Evolutionary conservation across 2,329 filamentous ascomycete genomes (phyloP).

Genomic region (Ceratocystis cubensis): DNA sequence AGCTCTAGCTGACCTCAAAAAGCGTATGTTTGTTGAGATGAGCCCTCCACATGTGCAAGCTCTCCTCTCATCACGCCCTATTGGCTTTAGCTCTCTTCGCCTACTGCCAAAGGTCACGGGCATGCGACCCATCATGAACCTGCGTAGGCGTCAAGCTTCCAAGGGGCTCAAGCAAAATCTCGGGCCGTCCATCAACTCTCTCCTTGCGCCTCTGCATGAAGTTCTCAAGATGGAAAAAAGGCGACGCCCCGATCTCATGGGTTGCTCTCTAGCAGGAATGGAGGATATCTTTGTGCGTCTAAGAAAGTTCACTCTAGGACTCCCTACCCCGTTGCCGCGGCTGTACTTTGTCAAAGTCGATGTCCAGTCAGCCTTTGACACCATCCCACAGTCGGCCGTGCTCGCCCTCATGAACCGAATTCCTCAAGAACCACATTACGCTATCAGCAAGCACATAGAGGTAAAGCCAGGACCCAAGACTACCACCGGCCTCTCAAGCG

Average conservation of each 20-base stretch:
- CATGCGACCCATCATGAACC: conserved; percentile 76
- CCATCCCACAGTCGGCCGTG: conserved; percentile 71
- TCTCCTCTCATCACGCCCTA: conserved; percentile 46
- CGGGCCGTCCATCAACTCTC: conserved; percentile 32
- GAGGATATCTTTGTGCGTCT: conserved; percentile 66
- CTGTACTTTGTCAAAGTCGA: conserved; percentile 90
- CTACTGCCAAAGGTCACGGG: conserved; percentile 68
- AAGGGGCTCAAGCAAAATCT: conserved; percentile 29
- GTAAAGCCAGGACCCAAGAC: conserved; percentile 40
- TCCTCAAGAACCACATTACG: conserved; percentile 49
- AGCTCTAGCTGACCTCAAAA: conserved; percentile 53
- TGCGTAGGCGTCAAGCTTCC: conserved; percentile 47
- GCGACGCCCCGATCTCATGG: conserved; percentile 48
- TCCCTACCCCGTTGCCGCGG: conserved; percentile 35
- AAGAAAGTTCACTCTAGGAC: conserved; percentile 49
- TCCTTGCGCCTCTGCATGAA: conserved; percentile 61
- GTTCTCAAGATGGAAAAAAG: conserved; percentile 63
- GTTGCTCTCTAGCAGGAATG: conserved; percentile 68
- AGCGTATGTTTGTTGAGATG: conserved; percentile 68
- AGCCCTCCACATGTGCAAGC: conserved; percentile 42
- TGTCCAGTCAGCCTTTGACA: conserved; percentile 86
- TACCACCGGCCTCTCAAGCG: conserved; percentile 13
- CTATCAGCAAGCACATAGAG: conserved; percentile 61
- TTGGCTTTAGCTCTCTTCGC: conserved; percentile 69
- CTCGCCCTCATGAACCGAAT: conserved; percentile 51